Percentiles rank a stretch among this genome's conserved stretches.
Conservation (phyloP, 306 rosid genomes). For the Luffa aegyptiaca region DNA sequence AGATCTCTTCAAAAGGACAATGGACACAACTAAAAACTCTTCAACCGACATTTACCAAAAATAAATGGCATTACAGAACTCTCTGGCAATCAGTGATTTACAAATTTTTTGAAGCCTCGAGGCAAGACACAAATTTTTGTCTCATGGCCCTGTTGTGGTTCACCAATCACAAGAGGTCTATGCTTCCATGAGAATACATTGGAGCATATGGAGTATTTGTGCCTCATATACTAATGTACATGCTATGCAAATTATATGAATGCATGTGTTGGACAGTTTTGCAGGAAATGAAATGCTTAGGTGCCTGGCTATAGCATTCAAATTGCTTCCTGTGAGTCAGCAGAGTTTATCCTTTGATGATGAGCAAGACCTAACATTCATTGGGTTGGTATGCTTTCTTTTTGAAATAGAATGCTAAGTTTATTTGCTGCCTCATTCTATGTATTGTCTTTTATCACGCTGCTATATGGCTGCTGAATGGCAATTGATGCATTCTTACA, state of each 20-base stretch:
- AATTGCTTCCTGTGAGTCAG: conserved; percentile 66
- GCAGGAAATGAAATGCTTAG: conserved; percentile 95
- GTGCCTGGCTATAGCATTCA: conserved; percentile 88
- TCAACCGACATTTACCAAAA: not conserved
- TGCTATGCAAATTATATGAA: not conserved
- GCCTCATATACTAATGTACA: not conserved
- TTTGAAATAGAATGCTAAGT: conserved; percentile 23
- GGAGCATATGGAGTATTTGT: not conserved
- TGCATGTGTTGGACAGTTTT: conserved; percentile 53
- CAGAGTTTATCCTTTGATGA: conserved; percentile 55
- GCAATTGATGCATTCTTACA: not conserved
- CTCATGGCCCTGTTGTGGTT: not conserved
- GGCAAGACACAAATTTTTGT: not conserved
- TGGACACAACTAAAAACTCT: not conserved
- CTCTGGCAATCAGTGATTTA: not conserved
- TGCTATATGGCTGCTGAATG: not conserved
- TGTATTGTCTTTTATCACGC: not conserved
- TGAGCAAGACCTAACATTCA: conserved; percentile 88
- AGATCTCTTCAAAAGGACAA: not conserved
- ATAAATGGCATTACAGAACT: not conserved
- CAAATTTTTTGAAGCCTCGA: not conserved
- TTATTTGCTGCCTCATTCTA: conserved; percentile 12
- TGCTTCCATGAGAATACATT: not conserved
- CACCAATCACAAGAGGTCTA: not conserved
- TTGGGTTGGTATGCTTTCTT: conserved; percentile 99